Base-by-base conservation (phyloP, 176 grass and related monocot species). In the Aegilops tauschii region DNA sequence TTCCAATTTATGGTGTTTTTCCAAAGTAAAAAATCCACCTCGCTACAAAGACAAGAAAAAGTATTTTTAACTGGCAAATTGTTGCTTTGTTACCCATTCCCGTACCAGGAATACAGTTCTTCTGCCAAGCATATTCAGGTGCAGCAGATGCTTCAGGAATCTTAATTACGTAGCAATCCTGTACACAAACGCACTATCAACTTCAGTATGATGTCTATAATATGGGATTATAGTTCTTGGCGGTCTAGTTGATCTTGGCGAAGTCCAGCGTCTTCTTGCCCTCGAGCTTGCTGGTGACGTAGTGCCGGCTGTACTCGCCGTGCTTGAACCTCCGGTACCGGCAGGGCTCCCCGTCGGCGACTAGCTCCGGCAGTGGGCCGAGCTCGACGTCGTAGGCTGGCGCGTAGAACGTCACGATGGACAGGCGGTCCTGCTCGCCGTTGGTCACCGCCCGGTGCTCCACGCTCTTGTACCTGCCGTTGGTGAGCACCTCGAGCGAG, bases 211-310 rank as follows among this genome's bases (percentile, higher is more conserved):
- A 11, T 52, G 65, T 34, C 0, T 11, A 11, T 42, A 8, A 20
- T 25, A 47, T 20, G 12, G 21, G 63, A 40, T 56, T 75, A 1
- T 77, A 59, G 7, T 78, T 20, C 12, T 12, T 18, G 5, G 30
- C 17, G 6, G 9, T 80, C 27, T 76, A 47, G 16, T 87, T 42
- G 17, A 95, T 87, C 87, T 92, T 95, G 34, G 93, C 96, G 80
- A 94, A 96, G 17, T 98, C 93, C 14, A 96, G 90, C 34, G 92
- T 94, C 90, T 92, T 96, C 91, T 98, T 96, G 30, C 96, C 96
- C 83, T 98, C 74, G 34, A 98, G 90, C 79, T 85, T 89, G 83
- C 84, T 95, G 59, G 96, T 91, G 69, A 98, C 93, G 50, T 98
- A 94, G 71, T 95, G 96, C 25, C 92, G 88, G 83, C 71, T 91